A percentile compares a stretch with the other conserved stretches of the same genome.
These are phyloP conservation scores for Trichothecium roseum DNA, from an alignment of 2,329 filamentous ascomycete species.

Conservation along the genomic window DNA sequence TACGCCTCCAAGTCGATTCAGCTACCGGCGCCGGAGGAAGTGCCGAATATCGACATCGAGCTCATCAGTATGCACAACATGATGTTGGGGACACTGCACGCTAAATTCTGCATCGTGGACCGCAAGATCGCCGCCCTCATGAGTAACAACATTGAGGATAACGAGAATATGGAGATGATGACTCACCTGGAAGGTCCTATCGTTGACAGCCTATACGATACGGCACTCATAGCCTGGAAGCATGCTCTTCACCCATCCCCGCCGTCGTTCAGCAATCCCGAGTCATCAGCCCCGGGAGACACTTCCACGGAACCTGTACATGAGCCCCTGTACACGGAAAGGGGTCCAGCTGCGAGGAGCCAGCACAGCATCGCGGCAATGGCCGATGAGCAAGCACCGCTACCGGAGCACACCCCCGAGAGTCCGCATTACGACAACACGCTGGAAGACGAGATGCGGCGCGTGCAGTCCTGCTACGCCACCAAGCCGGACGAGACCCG, in stretches of 20 bases:
- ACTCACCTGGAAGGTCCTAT: constrained; percentile 65
- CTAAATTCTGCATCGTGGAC: constrained; percentile 71
- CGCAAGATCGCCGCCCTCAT: constrained; percentile 59
- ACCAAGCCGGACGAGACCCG: constrained; percentile 38
- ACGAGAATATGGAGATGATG: constrained; percentile 77
- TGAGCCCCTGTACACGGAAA: background rate
- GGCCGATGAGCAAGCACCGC: background rate
- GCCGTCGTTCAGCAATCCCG: constrained; percentile 3
- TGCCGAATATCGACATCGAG: constrained; percentile 61
- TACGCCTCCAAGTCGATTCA: constrained; percentile 48
- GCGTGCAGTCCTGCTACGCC: constrained; percentile 48
- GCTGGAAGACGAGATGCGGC: constrained; percentile 48
- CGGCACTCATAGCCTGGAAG: constrained; percentile 63
- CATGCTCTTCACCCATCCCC: constrained; percentile 31
- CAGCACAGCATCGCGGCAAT: background rate
- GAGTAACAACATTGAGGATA: constrained; percentile 72
- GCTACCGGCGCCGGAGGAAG: constrained; percentile 52
- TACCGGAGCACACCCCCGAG: constrained; percentile 35
- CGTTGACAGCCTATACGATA: constrained; percentile 67
- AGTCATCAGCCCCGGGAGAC: no score
- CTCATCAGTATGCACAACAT: constrained; percentile 65
- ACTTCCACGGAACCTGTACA: no score
- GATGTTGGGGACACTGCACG: constrained; percentile 63
- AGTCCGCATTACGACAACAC: constrained; percentile 55
- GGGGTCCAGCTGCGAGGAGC: background rate